Base-by-base conservation (phyloP, 768 basidiomycete species). In the Goffeauzyma gilvescens region DNA sequence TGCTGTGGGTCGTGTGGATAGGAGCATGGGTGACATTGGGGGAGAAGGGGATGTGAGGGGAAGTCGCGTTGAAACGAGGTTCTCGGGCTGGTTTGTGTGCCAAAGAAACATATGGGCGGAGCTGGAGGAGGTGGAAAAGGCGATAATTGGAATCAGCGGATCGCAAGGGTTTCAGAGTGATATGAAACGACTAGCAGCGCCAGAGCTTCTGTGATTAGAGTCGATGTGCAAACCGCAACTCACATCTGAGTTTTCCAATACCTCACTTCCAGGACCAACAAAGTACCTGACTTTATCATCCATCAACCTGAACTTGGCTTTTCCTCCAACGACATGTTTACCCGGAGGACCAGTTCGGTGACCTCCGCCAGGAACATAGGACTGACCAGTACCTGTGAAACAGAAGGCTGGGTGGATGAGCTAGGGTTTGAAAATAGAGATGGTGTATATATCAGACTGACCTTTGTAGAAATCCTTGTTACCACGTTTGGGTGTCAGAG, bases 391-490 rank as follows among this genome's bases (percentile, higher is more conserved):
- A 27, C 85, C 84, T 86, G 52, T 17, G 23, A 7, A 28, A 14
- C 7, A 38, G 41, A 27, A n/a, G 24, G n/a, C 24, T 7, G n/a
- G 9, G 42, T 34, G 9, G n/a, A n/a, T n/a, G n/a, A n/a, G n/a
- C n/a, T n/a, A n/a, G n/a, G 28, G 12, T 7, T 32, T 26, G 26
- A n/a, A 25, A 41, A 12, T 20, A 3, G 3, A 32, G 30, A 33
- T n/a, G n/a, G n/a, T n/a, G n/a, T n/a, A n/a, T n/a, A n/a, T n/a
- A n/a, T n/a, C 6, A 26, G 25, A 45, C 65, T n/a, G 6, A 80
- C 90, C 90, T 65, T 96, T 96, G 71, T 93, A 95, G 60, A 71
- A 95, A 58, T 98, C 85, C 57, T 95, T 96, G 68, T 93, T 93
- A 13, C 75, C 90, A 35, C 76, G 67, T 62, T 95, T 95, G 0